Conservation (phyloP, 257 asterid genomes). For the Nicotiana knightiana region DNA sequence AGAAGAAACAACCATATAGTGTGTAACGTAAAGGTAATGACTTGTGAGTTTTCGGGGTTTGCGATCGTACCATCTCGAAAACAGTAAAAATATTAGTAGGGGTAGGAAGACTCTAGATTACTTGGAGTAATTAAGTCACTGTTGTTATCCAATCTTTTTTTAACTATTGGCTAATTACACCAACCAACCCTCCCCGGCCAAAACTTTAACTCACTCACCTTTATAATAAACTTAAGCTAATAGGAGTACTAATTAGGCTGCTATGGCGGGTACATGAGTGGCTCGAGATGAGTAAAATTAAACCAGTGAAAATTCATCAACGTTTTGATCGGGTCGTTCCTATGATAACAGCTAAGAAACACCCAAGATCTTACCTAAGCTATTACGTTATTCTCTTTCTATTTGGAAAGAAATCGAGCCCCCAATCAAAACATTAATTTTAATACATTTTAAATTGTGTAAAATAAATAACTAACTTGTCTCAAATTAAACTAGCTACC, state of each 20-base stretch:
- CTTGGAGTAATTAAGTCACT: constrained; percentile 17
- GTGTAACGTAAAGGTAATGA: not conserved
- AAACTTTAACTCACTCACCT: not conserved
- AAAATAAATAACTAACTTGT: not conserved
- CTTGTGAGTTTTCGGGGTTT: constrained; percentile 24
- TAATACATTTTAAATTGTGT: not conserved
- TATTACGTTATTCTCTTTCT: not conserved
- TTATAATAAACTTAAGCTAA: not conserved
- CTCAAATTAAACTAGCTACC: too few species aligned
- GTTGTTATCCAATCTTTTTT: constrained; percentile 38
- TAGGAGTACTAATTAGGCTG: not conserved
- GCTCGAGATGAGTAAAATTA: constrained; percentile 1
- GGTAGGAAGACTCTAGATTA: constrained; percentile 9
- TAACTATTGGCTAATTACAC: constrained; percentile 16
- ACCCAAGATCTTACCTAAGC: not conserved
- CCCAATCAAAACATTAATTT: not conserved
- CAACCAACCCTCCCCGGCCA: constrained; percentile 11
- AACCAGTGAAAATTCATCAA: not conserved
- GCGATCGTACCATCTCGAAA: constrained; percentile 34
- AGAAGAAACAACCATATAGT: not conserved
- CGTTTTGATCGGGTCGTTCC: not conserved
- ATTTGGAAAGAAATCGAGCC: not conserved
- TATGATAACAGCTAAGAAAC: not conserved
- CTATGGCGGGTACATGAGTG: not conserved
- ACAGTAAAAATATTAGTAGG: constrained; percentile 18